Evolutionary conservation across 352 stramenopile genomes (phyloP), one percentile per base, ranked within the genome.

Genomic region (Sclerospora graminicola): DNA sequence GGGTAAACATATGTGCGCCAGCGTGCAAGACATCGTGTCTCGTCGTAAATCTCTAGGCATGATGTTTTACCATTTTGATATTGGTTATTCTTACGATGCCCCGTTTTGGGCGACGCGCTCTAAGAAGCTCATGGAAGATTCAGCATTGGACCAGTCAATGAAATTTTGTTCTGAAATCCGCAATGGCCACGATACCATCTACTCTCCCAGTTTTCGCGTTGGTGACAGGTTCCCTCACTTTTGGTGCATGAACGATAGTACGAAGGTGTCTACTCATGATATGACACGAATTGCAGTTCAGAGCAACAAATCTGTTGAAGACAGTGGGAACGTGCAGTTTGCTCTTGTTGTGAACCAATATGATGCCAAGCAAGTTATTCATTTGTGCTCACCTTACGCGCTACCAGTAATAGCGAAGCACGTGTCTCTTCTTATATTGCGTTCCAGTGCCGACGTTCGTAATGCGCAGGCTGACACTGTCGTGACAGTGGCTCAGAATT

Each of bases 1-100:
- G 28, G 77, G 75, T 10, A 58, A 69, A 14, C 63, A 57, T 27
- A 82, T 92, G 71, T 61, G 64, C 7, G 16, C 48, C 13, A 72
- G 66, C 24, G 81, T 89, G 14, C 48, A 65, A 37, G 52, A 77
- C 28, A 82, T 92, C 20, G 71, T 89, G 32, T 45, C 48, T 11
- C 45, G 54, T 21, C 65, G 76, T 8, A 43, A 69, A 37, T 70
- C 63, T n/a, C 51, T 92, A 8, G 76, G 73, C 0, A 89, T 92
- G 81, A 60, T 92, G 30, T 92, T 92, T 51, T 90, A 88, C 59
- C 63, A 89, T 39, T 89, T 88, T 35, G 81, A 92, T 51, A 79
- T 90, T 48, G 81, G 81, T 1, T 89, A 82, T 44, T 84, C 76
- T 18, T 92, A 90, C 53, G 51, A 75, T 28, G 45, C 55, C n/a